Evolutionary conservation across 257 asterid species (phyloP).

Genomic region (Lantana camara): DNA sequence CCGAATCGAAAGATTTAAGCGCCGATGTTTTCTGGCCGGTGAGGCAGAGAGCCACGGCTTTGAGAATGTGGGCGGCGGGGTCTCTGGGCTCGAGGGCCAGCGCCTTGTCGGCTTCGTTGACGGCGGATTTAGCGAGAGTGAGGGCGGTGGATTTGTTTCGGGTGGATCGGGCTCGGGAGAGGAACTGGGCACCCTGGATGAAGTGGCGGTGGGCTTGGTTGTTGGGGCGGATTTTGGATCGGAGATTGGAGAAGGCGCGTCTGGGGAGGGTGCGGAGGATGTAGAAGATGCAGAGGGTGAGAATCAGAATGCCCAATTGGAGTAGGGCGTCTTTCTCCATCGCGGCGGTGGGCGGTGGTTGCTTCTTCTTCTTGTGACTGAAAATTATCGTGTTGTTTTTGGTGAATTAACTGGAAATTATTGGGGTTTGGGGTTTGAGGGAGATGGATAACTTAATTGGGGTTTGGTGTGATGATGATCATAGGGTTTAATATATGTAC

Average conservation of each 20-base stretch:
- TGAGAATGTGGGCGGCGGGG: conserved; percentile 81
- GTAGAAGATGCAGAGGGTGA: conserved; percentile 64
- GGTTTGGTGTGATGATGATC: not conserved
- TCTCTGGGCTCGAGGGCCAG: conserved; percentile 69
- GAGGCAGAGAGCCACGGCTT: conserved; percentile 71
- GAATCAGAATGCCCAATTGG: conserved; percentile 55
- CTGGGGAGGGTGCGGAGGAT: conserved; percentile 60
- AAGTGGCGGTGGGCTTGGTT: conserved; percentile 75
- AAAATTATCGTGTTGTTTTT: not conserved
- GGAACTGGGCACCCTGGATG: conserved; percentile 78
- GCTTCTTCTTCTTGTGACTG: not conserved
- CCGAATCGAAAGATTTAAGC: conserved; percentile 61
- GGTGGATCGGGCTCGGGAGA: conserved; percentile 75
- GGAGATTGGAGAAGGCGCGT: conserved; percentile 62
- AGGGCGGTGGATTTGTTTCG: conserved; percentile 45
- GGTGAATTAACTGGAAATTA: too few relatives aligned
- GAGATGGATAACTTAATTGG: not conserved
- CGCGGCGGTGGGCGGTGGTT: conserved; percentile 24
- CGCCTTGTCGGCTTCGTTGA: conserved; percentile 73
- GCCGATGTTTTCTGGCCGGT: conserved; percentile 76
- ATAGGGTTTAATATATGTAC: too few relatives aligned
- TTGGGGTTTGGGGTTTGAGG: too few relatives aligned
- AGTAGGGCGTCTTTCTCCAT: conserved; percentile 54
- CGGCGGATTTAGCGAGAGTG: conserved; percentile 79
- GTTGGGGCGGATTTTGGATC: conserved; percentile 60